Conservation (phyloP, 2,329 filamentous ascomycete species). For the Colletotrichum ledebouriae region DNA sequence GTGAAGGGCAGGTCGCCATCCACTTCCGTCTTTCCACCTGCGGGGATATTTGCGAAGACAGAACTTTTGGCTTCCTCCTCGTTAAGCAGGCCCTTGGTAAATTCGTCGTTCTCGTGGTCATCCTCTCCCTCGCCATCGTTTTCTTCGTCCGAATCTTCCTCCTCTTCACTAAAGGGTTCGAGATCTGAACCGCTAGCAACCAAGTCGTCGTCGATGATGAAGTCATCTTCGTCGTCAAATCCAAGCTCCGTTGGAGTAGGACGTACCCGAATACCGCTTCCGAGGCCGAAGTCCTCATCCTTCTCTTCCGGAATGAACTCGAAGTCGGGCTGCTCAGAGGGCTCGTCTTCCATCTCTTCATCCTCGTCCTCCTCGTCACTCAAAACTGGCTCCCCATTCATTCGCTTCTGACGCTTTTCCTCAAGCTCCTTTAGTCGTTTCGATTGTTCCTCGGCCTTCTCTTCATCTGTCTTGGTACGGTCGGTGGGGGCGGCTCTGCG, state of each 20-base stretch:
- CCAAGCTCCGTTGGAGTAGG: slow-evolving; percentile 74
- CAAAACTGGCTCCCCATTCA: slow-evolving; percentile 83
- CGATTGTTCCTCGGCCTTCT: slow-evolving; percentile 83
- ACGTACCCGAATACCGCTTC: slow-evolving; percentile 67
- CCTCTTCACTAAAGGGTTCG: slow-evolving; percentile 68
- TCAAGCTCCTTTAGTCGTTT: slow-evolving; percentile 84
- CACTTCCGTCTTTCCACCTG: slow-evolving; percentile 56
- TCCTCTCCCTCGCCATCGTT: slow-evolving; percentile 52
- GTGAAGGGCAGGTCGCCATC: slow-evolving; percentile 77
- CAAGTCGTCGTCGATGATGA: slow-evolving; percentile 89
- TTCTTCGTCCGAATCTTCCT: slow-evolving; percentile 62
- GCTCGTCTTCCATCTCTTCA: slow-evolving; percentile 52
- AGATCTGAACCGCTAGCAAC: slow-evolving; percentile 83
- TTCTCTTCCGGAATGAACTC: slow-evolving; percentile 55
- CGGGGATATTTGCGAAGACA: slow-evolving; percentile 56
- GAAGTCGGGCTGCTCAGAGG: slow-evolving; percentile 49
- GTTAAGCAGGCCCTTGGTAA: slow-evolving; percentile 76
- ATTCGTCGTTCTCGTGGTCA: slow-evolving; percentile 74
- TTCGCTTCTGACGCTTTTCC: slow-evolving; percentile 83
- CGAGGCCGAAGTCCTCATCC: slow-evolving; percentile 71
- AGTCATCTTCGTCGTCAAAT: slow-evolving; percentile 95
- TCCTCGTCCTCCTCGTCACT: slow-evolving; percentile 72
- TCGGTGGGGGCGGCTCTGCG: slow-evolving; percentile 87
- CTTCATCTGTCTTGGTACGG: slow-evolving; percentile 91
- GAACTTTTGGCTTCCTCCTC: slow-evolving; percentile 68